Base-by-base conservation (phyloP, 2,329 filamentous ascomycete species). In the Nemania bipapillata region DNA sequence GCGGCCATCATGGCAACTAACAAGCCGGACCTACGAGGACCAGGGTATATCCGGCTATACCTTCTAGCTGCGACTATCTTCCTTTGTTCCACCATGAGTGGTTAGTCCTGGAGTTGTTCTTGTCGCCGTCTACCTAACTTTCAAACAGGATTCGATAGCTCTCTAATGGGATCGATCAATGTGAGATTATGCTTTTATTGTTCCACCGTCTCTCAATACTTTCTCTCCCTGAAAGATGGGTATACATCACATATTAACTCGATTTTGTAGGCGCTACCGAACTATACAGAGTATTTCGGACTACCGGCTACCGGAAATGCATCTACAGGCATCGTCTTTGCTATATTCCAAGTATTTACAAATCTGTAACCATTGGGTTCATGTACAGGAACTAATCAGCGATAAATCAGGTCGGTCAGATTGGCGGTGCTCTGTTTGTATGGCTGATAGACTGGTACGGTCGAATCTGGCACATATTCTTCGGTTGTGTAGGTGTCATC, bases 401-500 rank as follows among this genome's bases (percentile, higher is more conserved):
- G n/a, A 5, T 4, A 54, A 24, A 20, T 15, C 6, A 80, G 73
- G 75, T 84, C 50, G 82, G 81, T 11, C 81, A 82, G 65, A 84
- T 84, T 77, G 77, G 72, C 20, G 82, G 79, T 8, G 80, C 81
- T 1, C 73, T 83, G 1, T 82, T 84, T 67, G 77, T 79, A 26
- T 83, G 81, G 79, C 74, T 82, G 52, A 77, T 81, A 42, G 84
- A 85, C 66, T 83, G 80, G 78, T 77, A 80, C 8, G 84, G 84
- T 1, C 78, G 83, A 22, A 80, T 78, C 3, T 77, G 78, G 65
- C 80, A 81, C 20, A 81, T 85, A 28, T 82, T 80, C 65, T 78
- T 83, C 45, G 84, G 85, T 22, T 83, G 82, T 47, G 68, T 84
- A 0, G 80, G 85, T 49, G 83, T 87, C 32, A 79, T 85, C 53